Percentiles rank a stretch among this genome's conserved stretches.
phyloP scores from a whole-genome alignment of 2,329 filamentous ascomycete genomes.

The Beauveria pseudobassiana region DNA sequence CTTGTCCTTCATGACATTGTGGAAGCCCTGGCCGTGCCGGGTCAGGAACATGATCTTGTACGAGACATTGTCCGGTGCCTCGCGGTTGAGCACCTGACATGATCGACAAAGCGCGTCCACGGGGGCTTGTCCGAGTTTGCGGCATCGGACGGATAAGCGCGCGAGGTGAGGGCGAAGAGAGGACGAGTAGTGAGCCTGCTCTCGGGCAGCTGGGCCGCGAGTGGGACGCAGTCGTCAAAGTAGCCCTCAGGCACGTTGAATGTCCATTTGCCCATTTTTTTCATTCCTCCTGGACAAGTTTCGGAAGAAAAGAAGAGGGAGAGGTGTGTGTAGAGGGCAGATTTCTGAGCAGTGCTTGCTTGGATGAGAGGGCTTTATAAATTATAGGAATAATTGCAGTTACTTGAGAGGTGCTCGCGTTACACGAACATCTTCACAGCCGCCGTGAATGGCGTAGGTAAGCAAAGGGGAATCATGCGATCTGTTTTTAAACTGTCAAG shows the following conservation, averaged over 20 bases:
- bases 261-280: constrained; percentile 24
- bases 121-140: constrained; percentile 28
- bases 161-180: constrained; percentile 47
- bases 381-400: too few relatives aligned
- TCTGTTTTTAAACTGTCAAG: too few relatives aligned
- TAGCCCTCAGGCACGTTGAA: constrained; percentile 17
- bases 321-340: too few relatives aligned
- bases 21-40: constrained; percentile 48
- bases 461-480: too few relatives aligned
- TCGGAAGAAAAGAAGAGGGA: too few relatives aligned
- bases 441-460: too few relatives aligned
- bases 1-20: constrained; percentile 39
- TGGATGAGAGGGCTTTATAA: too few relatives aligned
- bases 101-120: constrained; percentile 44
- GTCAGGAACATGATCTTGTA: constrained; percentile 50
- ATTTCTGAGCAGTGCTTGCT: too few relatives aligned
- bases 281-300: too few relatives aligned
- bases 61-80: constrained; percentile 31
- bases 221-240: constrained; percentile 37
- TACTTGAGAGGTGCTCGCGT: too few relatives aligned
- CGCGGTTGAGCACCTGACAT: constrained; percentile 40
- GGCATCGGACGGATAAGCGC: constrained; percentile 37
- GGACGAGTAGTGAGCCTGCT: constrained; percentile 32
- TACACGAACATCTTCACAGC: too few relatives aligned
- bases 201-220: constrained; percentile 20